Evolutionary conservation across 1,284 basidiomycete species (phyloP), one percentile per base, ranked within the genome.

Genomic region (Fomes fomentarius): DNA sequence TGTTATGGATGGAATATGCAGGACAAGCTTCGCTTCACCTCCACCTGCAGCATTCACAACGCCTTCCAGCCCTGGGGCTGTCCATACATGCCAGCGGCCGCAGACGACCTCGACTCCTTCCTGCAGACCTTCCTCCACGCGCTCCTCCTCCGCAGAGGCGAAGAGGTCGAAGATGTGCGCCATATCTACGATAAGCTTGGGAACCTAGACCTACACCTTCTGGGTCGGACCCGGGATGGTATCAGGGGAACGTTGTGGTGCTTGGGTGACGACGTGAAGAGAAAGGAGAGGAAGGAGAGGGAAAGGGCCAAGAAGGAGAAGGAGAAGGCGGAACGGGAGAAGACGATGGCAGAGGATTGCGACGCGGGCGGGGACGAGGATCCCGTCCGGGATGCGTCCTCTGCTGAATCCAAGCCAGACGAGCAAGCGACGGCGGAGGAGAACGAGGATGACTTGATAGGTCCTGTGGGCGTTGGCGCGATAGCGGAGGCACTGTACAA

Each of bases 61-160:
- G 42, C 55, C 26, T 43, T 46, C n/a, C 1, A 22, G 1, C 11
- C 15, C 7, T 10, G 3, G n/a, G n/a, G n/a, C 31, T 5, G 2
- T 6, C 42, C 33, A 3, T 57, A 39, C 37, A 21, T 1, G 12
- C 55, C 49, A 33, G 47, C 47, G n/a, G 47, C 50, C 19, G 55
- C 41, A 1, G 55, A 57, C 47, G 55, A 57, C 47, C 55, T 57
- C 38, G 55, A 57, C 55, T 49, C 55, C 25, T 46, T 57, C 47
- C 15, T 47, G 26, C 50, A 57, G 33, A 34, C 46, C 8, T 33
- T 57, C 46, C 33, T 57, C 7, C 47, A 57, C 39, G 22, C 25
- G n/a, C 25, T 57, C 37, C 30, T 57, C 11, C 8, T 31, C 33
- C 47, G 50, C 42, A 8, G 33, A 5, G 47, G 48, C n/a, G n/a